A percentile compares a stretch with the other conserved stretches of the same genome.
Conservation (phyloP, 306 rosid genomes). For the Vigna reflexopilosa region DNA sequence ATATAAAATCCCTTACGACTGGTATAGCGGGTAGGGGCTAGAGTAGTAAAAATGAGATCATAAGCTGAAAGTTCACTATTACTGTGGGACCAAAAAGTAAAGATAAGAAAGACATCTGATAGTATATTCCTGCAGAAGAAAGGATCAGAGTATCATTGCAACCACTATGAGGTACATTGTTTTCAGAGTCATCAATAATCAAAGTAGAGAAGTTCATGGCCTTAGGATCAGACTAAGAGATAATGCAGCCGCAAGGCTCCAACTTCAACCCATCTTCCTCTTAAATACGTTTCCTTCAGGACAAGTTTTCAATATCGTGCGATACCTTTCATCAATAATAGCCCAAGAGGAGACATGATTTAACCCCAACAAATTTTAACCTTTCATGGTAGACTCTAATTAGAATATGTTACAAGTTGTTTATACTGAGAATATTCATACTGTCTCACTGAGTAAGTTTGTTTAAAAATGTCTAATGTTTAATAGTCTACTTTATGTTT, state of each 20-base stretch:
- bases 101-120: not conserved
- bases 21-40: not conserved
- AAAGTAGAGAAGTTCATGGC: not conserved
- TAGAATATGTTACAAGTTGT: not conserved
- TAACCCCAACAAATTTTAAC: constrained; percentile 7
- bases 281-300: not conserved
- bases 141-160: not conserved
- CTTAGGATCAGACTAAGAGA: constrained; percentile 4
- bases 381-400: constrained; percentile 15
- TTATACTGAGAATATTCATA: too few species aligned
- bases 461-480: too few species aligned
- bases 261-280: not conserved
- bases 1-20: not conserved
- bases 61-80: not conserved
- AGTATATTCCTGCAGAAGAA: not conserved
- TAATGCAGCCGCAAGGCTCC: not conserved
- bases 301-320: not conserved
- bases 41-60: not conserved
- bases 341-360: not conserved
- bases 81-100: not conserved
- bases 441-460: too few species aligned
- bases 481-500: too few species aligned
- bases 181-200: constrained; percentile 1
- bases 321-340: not conserved
- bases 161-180: not conserved